A percentile compares a stretch with the other conserved stretches of the same genome.
phyloP scores from a whole-genome alignment of 768 basidiomycete species.

The Gymnopilus junonius region DNA sequence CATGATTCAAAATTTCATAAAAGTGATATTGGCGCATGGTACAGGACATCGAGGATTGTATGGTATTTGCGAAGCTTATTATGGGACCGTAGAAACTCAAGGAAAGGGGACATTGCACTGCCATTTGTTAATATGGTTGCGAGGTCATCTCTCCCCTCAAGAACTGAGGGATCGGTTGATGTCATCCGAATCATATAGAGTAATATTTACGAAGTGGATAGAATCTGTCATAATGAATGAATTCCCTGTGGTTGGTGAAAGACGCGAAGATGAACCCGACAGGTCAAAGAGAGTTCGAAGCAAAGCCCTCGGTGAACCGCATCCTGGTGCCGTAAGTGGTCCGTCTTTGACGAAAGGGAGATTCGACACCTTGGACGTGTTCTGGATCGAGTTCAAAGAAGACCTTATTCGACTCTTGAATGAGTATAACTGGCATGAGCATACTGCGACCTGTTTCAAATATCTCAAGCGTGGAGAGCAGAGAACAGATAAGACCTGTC shows the following conservation, averaged over 20 bases:
- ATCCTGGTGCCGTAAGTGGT: background rate
- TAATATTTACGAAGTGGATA: background rate
- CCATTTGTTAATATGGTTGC: slow-evolving; percentile 35
- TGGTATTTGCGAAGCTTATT: slow-evolving; percentile 19
- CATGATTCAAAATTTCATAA: slow-evolving; percentile 16
- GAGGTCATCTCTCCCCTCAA: slow-evolving; percentile 10
- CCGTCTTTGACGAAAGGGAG: background rate
- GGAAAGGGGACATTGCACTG: slow-evolving; percentile 33
- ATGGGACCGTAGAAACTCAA: slow-evolving; percentile 30
- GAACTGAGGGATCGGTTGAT: background rate
- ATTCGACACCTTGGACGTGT: background rate
- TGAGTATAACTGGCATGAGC: background rate
- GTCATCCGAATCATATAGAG: background rate
- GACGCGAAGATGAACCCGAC: background rate
- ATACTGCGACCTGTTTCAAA: background rate
- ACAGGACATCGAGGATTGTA: background rate
- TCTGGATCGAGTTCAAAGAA: background rate
- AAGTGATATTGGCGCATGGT: slow-evolving; percentile 10
- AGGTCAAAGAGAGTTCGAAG: background rate
- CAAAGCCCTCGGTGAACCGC: background rate
- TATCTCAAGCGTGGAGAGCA: background rate
- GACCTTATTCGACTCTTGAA: background rate
- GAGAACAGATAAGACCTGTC: slow-evolving; percentile 3
- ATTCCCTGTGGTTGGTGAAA: background rate
- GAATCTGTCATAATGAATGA: background rate